These are phyloP conservation scores for Blastobotrys muscicola DNA, from an alignment of 805 yeast genomes.

Conservation along the genomic window DNA sequence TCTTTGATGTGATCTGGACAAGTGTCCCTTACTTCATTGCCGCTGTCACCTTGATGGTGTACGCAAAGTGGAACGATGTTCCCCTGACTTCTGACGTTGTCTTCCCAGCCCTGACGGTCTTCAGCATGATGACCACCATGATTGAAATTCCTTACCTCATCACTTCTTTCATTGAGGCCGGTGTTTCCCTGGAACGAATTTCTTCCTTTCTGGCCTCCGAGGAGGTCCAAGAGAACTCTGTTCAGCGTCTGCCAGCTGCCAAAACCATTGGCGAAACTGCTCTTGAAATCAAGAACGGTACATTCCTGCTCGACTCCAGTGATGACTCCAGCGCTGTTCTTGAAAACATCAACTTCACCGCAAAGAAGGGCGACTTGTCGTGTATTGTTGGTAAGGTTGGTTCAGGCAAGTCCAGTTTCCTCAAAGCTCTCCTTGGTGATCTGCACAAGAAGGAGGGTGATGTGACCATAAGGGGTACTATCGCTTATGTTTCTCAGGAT, in stretches of 20 bases:
- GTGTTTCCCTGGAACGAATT: conserved; percentile 48
- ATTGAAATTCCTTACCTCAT: conserved; percentile 88
- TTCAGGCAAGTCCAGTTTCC: conserved; percentile 74
- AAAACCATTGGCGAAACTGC: conserved; percentile 56
- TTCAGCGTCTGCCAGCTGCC: conserved; percentile 42
- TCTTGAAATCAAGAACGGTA: conserved; percentile 28
- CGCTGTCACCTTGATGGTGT: conserved; percentile 82
- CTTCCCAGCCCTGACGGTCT: conserved; percentile 50
- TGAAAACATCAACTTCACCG: conserved; percentile 53
- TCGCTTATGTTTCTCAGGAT: conserved; percentile 83
- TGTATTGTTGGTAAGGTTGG: conserved; percentile 92
- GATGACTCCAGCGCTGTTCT: conserved; percentile 45
- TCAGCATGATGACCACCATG: conserved; percentile 79
- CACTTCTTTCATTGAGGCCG: conserved; percentile 78
- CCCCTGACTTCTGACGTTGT: conserved; percentile 88
- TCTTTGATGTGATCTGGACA: conserved; percentile 51
- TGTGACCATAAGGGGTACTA: conserved; percentile 60
- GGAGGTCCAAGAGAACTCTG: conserved; percentile 78
- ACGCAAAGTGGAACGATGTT: conserved; percentile 48
- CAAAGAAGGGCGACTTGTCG: conserved; percentile 69
- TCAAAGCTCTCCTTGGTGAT: conserved; percentile 78
- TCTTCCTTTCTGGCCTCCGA: conserved; percentile 55
- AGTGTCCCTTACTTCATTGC: conserved; percentile 89
- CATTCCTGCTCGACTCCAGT: conserved; percentile 54
- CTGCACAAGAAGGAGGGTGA: conserved; percentile 66